Evolutionary conservation across 2,329 filamentous ascomycete species (phyloP), one percentile per base, ranked within the genome.

Genomic region (Diaporthe citrichinensis): DNA sequence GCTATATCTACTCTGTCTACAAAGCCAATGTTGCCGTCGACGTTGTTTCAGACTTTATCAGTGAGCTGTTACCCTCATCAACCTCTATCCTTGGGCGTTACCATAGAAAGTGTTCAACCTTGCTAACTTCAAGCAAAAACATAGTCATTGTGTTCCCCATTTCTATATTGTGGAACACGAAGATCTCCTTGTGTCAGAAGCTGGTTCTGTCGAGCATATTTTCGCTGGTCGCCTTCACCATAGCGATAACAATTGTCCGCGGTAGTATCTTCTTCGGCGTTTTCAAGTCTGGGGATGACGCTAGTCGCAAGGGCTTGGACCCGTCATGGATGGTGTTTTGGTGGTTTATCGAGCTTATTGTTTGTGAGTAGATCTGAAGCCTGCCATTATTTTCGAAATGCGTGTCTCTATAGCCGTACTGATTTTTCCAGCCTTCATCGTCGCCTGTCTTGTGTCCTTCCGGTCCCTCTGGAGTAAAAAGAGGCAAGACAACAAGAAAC

Each of bases 161-260:
- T n/a, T 57, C 41, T 15, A 76, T 79, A 15, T 55, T 77, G 34
- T 79, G 78, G 77, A 74, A 71, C 17, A 73, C 28, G 25, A 28
- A 57, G n/a, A 74, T 78, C 69, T 75, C 28, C 49, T 15, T 76
- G 15, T 73, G 73, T 12, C 67, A 79, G 55, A 79, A 78, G 65
- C 28, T 79, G 10, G 8, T 74, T 25, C 73, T 79, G 1, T 68
- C 74, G 9, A 25, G 44, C 14, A 71, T 79, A 44, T 79, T 79
- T 39, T 41, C 55, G 17, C 76, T 79, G 4, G 76, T 78, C 9
- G 59, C 34, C 7, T 39, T 79, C 8, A 79, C 77, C 9, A 76
- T 79, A 34, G 77, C 74, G 39, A 71, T 79, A 31, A 78, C 78
- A 6, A 77, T 79, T 39, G 72, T 77, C 15, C 76, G 78, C 3